Evolutionary conservation across 345 rosid genomes (phyloP), one percentile per base, ranked within the genome.

Genomic region (Barbarea vulgaris): DNA sequence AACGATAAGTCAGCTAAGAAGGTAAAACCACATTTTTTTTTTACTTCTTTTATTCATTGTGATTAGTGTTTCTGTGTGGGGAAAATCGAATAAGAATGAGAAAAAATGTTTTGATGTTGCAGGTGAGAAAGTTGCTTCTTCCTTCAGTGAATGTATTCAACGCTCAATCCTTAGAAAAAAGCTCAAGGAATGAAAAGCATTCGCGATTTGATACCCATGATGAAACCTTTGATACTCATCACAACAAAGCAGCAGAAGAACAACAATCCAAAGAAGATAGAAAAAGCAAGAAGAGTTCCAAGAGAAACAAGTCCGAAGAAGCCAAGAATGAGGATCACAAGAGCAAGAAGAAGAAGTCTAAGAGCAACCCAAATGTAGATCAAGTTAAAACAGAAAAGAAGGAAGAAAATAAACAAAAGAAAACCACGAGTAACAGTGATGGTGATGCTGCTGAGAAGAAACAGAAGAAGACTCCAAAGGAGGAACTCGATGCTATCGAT

Each of bases 141-240:
- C 15, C 84, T 74, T 76, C 76, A 28, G 81, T 91, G 85, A 89
- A 85, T 54, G 81, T 91, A 53, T 88, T 91, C 84, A 91, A 94
- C 79, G 84, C 96, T 56, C 86, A 72, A 76, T 89, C 91, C n/a
- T 44, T 89, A 48, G 83, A 79, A 34, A 87, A 81, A 83, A 60
- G 47, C 70, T 47, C 79, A 22, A 85, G 73, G 36, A 79, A 56
- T 0, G 80, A 68, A 73, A 78, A 62, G 71, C 63, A 71, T 70
- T 73, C 53, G 6, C 54, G 67, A 25, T 46, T 76, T 31, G 74
- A 80, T 61, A 30, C 24, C 67, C 31, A 81, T 25, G 73, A 46
- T 25, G 74, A 77, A 48, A 65, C 72, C 70, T 39, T 25, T 4
- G 83, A 80, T 72, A 70, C 63, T 64, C 64, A 9, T 46, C 61